These are phyloP conservation scores for Epichloe sylvatica DNA, from an alignment of 2,329 filamentous ascomycete genomes.

Conservation along the genomic window DNA sequence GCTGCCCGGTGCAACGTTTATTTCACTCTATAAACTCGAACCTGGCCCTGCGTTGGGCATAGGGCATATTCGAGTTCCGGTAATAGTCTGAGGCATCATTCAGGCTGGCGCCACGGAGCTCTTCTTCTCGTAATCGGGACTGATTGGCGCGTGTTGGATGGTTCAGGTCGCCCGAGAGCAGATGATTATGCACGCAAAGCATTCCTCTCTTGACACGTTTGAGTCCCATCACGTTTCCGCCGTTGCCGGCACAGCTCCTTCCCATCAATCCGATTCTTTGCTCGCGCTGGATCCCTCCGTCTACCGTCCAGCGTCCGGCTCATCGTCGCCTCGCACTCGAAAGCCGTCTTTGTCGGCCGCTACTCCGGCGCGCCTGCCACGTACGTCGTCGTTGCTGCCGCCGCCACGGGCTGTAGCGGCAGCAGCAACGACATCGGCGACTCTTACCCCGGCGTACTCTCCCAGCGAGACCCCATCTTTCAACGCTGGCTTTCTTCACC, in stretches of 20 bases:
- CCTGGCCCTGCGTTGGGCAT: background rate
- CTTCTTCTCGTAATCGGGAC: background rate
- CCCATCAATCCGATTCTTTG: background rate
- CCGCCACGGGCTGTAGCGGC: constrained; percentile 15
- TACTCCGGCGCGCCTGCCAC: constrained; percentile 22
- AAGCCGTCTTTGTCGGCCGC: constrained; percentile 16
- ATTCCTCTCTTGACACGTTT: background rate
- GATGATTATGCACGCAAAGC: constrained; percentile 1
- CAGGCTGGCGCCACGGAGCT: background rate
- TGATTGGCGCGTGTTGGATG: background rate
- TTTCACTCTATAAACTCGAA: background rate
- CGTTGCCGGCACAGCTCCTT: background rate
- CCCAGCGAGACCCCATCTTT: constrained; percentile 1
- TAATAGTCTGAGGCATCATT: constrained; percentile 2
- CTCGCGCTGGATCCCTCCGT: constrained; percentile 3
- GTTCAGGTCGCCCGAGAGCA: background rate
- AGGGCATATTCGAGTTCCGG: background rate
- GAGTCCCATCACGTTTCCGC: background rate
- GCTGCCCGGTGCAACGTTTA: background rate
- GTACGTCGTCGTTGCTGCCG: constrained; percentile 31
- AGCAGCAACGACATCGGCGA: constrained; percentile 7
- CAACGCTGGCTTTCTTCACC: background rate
- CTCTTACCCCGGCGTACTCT: constrained; percentile 3
- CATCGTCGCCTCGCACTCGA: constrained; percentile 10
- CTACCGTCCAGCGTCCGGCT: background rate